A percentile compares a stretch with the other conserved stretches of the same genome.
These are phyloP conservation scores for Fusarium burgessii DNA, from an alignment of 2,329 filamentous ascomycete species.

Conservation along the genomic window DNA sequence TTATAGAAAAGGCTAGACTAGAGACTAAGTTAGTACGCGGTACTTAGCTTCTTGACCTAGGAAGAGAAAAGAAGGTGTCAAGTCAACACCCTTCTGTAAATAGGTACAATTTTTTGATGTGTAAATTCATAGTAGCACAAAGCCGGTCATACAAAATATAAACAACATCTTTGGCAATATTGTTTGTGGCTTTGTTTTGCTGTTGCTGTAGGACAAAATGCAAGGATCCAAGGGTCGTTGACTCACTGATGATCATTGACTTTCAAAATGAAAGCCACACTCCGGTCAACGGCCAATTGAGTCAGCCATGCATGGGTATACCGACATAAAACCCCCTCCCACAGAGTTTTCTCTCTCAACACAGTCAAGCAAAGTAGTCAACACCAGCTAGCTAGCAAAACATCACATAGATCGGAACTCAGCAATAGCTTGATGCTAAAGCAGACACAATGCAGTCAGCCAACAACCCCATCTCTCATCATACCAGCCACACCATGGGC, in stretches of 20 bases:
- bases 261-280: background rate
- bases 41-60: background rate
- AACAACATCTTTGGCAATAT: background rate
- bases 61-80: background rate
- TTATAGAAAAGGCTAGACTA: too few relatives aligned
- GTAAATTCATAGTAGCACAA: background rate
- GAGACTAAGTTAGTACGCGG: background rate
- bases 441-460: conserved; percentile 38
- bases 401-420: background rate
- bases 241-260: background rate
- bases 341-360: background rate
- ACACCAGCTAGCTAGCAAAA: background rate
- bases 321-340: background rate
- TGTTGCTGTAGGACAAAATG: background rate
- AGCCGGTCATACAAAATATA: background rate
- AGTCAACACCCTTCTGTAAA: background rate
- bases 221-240: background rate
- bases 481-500: conserved; percentile 47
- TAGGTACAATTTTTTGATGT: too few relatives aligned
- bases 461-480: conserved; percentile 45
- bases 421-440: conserved; percentile 28
- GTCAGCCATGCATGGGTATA: background rate
- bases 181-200: background rate
- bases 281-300: background rate
- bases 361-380: background rate